Evolutionary conservation across 352 stramenopile species (phyloP).

Genomic region (Globisporangium apiculatum): DNA sequence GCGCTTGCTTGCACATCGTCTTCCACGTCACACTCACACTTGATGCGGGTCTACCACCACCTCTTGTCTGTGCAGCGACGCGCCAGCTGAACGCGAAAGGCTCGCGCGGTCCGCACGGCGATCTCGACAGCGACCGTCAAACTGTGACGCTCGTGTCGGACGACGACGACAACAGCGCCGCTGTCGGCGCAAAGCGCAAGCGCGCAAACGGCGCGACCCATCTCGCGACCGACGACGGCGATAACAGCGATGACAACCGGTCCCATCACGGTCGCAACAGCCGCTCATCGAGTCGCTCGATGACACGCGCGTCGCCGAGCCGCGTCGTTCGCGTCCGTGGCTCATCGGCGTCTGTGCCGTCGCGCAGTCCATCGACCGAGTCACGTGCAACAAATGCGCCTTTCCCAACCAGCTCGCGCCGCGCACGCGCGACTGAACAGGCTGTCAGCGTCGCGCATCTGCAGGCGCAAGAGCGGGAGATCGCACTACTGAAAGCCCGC

Average conservation of each 20-base stretch:
- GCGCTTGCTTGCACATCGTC: too few species aligned
- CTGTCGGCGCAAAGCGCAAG: not conserved
- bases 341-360: not conserved
- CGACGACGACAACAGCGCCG: conserved; percentile 5
- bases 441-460: conserved; percentile 41
- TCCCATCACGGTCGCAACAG: not conserved
- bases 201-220: not conserved
- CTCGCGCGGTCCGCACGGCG: not conserved
- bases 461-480: conserved; percentile 50
- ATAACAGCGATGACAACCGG: not conserved
- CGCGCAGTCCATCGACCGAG: conserved; percentile 7
- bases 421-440: conserved; percentile 11
- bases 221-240: conserved; percentile 1
- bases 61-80: too few species aligned
- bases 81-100: not conserved
- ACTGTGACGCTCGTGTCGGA: not conserved
- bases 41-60: too few species aligned
- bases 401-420: not conserved
- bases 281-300: not conserved
- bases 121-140: not conserved
- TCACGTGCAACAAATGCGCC: not conserved
- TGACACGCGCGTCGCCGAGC: not conserved
- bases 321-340: too few species aligned
- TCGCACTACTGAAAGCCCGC: conserved; percentile 29
- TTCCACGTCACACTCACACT: too few species aligned